These are phyloP conservation scores for Hypericum androsaemum DNA, from an alignment of 345 rosid species.

Conservation along the genomic window DNA sequence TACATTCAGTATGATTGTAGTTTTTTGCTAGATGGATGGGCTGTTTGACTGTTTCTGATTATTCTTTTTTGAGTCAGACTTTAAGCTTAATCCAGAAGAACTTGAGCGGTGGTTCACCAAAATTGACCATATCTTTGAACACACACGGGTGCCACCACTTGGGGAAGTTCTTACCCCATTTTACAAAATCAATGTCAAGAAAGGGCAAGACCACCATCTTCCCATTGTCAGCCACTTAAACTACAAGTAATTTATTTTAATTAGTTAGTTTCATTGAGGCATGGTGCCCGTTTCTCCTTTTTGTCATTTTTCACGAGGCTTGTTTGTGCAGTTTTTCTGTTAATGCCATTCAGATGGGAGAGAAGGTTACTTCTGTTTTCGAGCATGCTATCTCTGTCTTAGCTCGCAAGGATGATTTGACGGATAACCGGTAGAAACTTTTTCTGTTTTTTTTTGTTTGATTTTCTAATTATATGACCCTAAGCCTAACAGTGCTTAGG, in stretches of 20 bases:
- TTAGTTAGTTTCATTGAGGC: background rate
- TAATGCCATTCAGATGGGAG: constrained; percentile 86
- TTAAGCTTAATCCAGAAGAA: constrained; percentile 75
- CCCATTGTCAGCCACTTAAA: constrained; percentile 66
- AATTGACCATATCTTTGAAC: constrained; percentile 85
- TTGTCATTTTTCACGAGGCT: constrained; percentile 8
- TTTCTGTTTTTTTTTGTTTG: background rate
- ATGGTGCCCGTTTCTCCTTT: background rate
- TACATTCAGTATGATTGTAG: background rate
- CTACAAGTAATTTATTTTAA: constrained; percentile 51
- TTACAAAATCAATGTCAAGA: constrained; percentile 54
- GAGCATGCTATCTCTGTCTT: constrained; percentile 75
- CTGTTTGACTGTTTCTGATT: constrained; percentile 13
- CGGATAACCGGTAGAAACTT: constrained; percentile 42
- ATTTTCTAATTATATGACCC: background rate
- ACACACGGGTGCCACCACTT: constrained; percentile 64
- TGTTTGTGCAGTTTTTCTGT: constrained; percentile 67
- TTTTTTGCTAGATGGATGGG: constrained; percentile 8
- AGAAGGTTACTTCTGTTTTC: constrained; percentile 72
- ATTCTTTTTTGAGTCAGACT: constrained; percentile 31
- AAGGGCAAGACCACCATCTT: constrained; percentile 55
- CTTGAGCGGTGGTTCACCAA: constrained; percentile 91
- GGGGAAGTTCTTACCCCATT: constrained; percentile 71
- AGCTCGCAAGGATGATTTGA: constrained; percentile 62
- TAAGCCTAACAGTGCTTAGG: too few species aligned